Conservation (phyloP, 805 yeast genomes). For the Candida andamanensis region DNA sequence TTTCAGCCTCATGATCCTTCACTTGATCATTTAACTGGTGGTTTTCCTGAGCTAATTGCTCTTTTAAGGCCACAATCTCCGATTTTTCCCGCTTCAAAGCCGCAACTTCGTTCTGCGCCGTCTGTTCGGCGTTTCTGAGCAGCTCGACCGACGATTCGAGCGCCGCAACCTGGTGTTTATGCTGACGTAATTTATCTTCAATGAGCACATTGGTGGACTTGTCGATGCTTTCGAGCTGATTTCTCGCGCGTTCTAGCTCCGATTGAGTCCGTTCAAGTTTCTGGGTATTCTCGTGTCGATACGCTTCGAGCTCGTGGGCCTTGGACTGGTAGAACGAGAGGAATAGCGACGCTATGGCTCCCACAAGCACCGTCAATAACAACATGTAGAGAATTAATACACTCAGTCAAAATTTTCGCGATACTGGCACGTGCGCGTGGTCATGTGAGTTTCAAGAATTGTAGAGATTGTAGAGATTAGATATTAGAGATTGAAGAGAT, state of each 20-base stretch:
- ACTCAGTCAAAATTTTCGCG: no score
- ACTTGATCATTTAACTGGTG: slow-evolving; percentile 1
- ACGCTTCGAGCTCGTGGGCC: slow-evolving; percentile 3
- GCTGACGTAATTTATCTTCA: slow-evolving; percentile 3
- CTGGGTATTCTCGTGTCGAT: slow-evolving; percentile 8
- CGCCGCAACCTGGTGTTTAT: slow-evolving; percentile 1
- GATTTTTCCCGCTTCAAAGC: background rate
- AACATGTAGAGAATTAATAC: no score
- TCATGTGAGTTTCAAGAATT: no score
- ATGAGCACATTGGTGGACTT: slow-evolving; percentile 6
- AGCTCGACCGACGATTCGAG: background rate
- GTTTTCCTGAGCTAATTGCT: background rate
- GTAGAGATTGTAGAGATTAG: no score
- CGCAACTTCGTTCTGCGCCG: slow-evolving; percentile 1
- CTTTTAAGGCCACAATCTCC: background rate
- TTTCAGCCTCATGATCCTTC: slow-evolving; percentile 7
- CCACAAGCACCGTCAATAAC: no score
- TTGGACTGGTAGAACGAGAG: slow-evolving; percentile 5
- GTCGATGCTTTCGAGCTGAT: slow-evolving; percentile 8
- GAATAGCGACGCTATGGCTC: background rate
- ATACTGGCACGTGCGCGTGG: no score
- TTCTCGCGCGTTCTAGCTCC: slow-evolving; percentile 5
- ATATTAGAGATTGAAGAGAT: no score
- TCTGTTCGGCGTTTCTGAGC: background rate
- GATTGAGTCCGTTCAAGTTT: slow-evolving; percentile 7